Percentiles rank a stretch among this genome's conserved stretches.
phyloP scores from a whole-genome alignment of 768 basidiomycete genomes.

The Trametes gibbosa region DNA sequence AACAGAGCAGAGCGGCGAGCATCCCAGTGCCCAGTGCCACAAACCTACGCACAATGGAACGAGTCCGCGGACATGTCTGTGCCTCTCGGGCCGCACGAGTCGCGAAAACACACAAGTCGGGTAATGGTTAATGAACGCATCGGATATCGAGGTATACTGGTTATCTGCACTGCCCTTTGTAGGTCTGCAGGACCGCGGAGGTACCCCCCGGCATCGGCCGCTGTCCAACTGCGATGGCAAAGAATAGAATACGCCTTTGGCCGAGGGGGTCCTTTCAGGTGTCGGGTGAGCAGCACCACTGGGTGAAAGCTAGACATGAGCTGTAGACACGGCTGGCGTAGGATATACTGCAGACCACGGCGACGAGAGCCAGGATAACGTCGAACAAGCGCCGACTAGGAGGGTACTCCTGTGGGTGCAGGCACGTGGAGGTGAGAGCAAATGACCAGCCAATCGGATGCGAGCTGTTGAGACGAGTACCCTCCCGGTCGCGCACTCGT shows the following conservation, averaged over 20 bases:
- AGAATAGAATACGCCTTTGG: background rate
- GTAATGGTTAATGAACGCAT: background rate
- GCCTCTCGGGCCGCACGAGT: too few relatives aligned
- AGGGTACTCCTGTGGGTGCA: slow-evolving; percentile 15
- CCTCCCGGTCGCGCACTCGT: slow-evolving; percentile 7
- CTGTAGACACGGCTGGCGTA: too few relatives aligned
- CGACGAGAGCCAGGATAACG: too few relatives aligned
- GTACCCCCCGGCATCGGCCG: slow-evolving; percentile 5
- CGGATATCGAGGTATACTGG: background rate
- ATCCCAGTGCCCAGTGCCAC: too few relatives aligned
- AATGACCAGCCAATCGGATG: slow-evolving; percentile 4
- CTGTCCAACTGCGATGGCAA: background rate
- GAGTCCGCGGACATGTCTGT: too few relatives aligned
- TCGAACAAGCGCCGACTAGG: slow-evolving; percentile 8
- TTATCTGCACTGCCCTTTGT: background rate
- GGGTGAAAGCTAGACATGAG: too few relatives aligned
- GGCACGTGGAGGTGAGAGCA: background rate
- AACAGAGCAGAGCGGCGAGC: too few relatives aligned
- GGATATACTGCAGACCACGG: too few relatives aligned
- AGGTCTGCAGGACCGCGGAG: background rate
- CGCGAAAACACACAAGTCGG: too few relatives aligned
- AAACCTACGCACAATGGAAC: too few relatives aligned
- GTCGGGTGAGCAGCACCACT: too few relatives aligned
- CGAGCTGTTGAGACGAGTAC: slow-evolving; percentile 1
- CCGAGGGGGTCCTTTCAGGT: too few relatives aligned